These are phyloP conservation scores for Emmonsia crescens DNA, from an alignment of 2,329 filamentous ascomycete genomes.

Conservation along the genomic window DNA sequence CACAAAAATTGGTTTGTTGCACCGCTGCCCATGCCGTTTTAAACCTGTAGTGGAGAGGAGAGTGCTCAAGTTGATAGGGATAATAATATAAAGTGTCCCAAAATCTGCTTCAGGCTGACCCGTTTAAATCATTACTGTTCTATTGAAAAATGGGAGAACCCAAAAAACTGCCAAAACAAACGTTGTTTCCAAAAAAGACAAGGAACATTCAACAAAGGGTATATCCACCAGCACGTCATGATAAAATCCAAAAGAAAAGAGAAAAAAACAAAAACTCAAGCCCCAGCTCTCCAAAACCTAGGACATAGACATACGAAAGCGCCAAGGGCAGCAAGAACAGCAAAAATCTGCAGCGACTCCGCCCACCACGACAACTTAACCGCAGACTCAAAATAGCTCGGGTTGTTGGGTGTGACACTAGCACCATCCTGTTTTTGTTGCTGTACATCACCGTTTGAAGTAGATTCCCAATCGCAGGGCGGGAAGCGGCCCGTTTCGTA, in stretches of 20 bases:
- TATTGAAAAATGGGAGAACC: not conserved
- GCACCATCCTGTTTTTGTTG: not conserved
- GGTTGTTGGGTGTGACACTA: not conserved
- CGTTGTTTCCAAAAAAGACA: not conserved
- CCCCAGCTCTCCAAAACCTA: not conserved
- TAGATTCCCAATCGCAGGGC: conserved; percentile 45
- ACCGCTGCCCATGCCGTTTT: not conserved
- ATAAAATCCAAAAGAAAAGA: not conserved
- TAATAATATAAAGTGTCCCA: not conserved
- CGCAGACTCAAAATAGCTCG: conserved; percentile 26
- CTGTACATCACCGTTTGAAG: conserved; percentile 24
- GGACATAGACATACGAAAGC: not conserved
- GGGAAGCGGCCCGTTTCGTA: conserved; percentile 70
- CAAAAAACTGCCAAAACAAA: not conserved
- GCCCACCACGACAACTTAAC: conserved; percentile 25
- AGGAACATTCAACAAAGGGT: not conserved
- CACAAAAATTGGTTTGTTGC: not conserved
- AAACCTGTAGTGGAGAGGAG: not conserved
- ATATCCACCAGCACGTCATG: not conserved
- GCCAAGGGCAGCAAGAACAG: conserved; percentile 19
- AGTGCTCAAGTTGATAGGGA: not conserved
- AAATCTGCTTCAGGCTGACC: not conserved
- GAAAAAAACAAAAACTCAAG: not conserved
- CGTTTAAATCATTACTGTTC: not conserved
- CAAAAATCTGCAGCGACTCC: conserved; percentile 27